phyloP scores from a whole-genome alignment of 2,329 filamentous ascomycete genomes.

The Penicillium sp. region DNA sequence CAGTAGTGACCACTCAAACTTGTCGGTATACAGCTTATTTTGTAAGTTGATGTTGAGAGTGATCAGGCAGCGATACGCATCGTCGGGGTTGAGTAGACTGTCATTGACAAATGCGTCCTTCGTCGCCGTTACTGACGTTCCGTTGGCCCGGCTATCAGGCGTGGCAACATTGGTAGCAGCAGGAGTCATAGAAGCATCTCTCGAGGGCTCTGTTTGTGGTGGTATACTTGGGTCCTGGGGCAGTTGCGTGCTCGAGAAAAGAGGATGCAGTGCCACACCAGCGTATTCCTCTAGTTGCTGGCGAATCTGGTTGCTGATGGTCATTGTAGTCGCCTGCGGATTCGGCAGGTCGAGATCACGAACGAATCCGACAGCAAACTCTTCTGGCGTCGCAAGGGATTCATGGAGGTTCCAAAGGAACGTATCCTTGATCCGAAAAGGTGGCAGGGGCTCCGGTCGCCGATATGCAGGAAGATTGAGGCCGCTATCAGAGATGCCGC shows the following conservation, averaged over 20 bases:
- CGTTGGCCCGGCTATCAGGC: conserved; percentile 56
- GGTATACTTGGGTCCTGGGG: conserved; percentile 21
- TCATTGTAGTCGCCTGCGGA: conserved; percentile 67
- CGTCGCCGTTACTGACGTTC: conserved; percentile 31
- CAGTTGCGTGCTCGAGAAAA: conserved; percentile 68
- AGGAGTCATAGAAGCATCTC: conserved; percentile 59
- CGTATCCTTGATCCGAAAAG: conserved; percentile 89
- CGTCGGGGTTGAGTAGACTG: conserved; percentile 83
- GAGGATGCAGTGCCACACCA: conserved; percentile 86
- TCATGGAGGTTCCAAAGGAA: conserved; percentile 99
- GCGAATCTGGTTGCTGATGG: conserved; percentile 92
- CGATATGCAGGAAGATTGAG: conserved; percentile 76
- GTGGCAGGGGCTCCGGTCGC: conserved; percentile 75
- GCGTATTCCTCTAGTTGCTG: conserved; percentile 96
- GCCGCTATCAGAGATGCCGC: conserved; percentile 44
- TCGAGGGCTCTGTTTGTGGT: conserved; percentile 47
- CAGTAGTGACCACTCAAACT: conserved; percentile 95
- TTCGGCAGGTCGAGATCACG: conserved; percentile 92
- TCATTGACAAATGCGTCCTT: conserved; percentile 59
- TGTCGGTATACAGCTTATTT: conserved; percentile 92
- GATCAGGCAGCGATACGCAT: conserved; percentile 92
- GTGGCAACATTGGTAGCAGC: conserved; percentile 58
- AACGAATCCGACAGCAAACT: conserved; percentile 88
- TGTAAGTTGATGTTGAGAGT: conserved; percentile 88
- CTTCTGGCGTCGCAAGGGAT: conserved; percentile 88